Conservation (phyloP, 2,329 filamentous ascomycete genomes). For the Apiospora marii region DNA sequence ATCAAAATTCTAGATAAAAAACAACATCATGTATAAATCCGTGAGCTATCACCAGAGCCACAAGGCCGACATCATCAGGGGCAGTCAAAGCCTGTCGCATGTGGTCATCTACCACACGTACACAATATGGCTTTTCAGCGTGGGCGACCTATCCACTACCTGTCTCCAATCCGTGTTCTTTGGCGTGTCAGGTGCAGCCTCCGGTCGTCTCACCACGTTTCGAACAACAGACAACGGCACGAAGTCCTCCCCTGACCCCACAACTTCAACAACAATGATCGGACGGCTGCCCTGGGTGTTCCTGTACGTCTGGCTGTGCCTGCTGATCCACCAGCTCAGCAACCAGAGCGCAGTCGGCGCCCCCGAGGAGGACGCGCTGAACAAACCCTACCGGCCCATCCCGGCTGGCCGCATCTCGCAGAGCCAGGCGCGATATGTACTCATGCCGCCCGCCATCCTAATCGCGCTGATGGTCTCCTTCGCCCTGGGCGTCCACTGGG, state of each 20-base stretch:
- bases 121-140: not conserved
- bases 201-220: not conserved
- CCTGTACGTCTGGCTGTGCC: not conserved
- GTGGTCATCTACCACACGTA: not conserved
- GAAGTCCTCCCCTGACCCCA: no score
- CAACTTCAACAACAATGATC: not conserved
- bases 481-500: not conserved
- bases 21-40: not conserved
- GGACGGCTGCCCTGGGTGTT: not conserved
- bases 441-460: not conserved
- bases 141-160: not conserved
- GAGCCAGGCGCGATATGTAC: not conserved
- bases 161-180: not conserved
- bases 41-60: no score
- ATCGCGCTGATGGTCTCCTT: not conserved
- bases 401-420: constrained; percentile 3
- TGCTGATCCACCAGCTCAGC: not conserved
- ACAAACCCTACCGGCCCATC: not conserved
- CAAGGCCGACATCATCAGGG: not conserved
- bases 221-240: not conserved
- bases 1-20: no score
- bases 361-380: constrained; percentile 10
- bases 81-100: not conserved
- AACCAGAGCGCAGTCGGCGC: not conserved
- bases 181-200: not conserved